These are phyloP conservation scores for Talaromyces sp. DNA, from an alignment of 2,329 filamentous ascomycete genomes.

Conservation along the genomic window DNA sequence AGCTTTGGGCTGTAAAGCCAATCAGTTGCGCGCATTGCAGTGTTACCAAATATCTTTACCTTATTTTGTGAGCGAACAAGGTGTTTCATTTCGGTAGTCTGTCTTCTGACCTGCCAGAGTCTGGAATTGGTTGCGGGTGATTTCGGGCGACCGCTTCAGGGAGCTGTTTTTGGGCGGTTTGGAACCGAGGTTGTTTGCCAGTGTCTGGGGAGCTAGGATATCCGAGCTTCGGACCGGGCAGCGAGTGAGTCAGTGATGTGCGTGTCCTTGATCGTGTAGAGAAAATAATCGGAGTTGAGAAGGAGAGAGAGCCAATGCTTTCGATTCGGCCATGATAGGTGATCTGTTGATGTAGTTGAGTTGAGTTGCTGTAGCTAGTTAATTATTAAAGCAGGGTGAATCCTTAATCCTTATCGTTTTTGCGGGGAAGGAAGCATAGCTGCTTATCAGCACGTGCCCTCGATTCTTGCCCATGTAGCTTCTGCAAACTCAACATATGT, in stretches of 20 bases:
- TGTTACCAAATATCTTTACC: neutral
- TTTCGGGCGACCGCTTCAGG: constrained; percentile 6
- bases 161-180: neutral
- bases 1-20: neutral
- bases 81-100: neutral
- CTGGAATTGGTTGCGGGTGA: constrained; percentile 7
- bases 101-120: neutral
- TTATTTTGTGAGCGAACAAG: neutral
- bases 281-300: neutral
- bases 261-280: neutral
- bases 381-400: neutral
- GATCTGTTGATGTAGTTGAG: neutral
- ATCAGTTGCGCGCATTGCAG: neutral
- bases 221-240: constrained; percentile 10
- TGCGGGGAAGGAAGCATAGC: constrained; percentile 11
- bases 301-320: neutral
- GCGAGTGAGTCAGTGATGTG: neutral
- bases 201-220: neutral
- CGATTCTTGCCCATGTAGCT: neutral
- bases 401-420: constrained; percentile 11
- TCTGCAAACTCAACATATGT: neutral
- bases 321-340: neutral
- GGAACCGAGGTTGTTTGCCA: constrained; percentile 15
- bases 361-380: too few species aligned
- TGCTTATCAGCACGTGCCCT: constrained; percentile 17